Conservation (phyloP, 2,329 filamentous ascomycete species). For the Chalaropsis ovoidea region DNA sequence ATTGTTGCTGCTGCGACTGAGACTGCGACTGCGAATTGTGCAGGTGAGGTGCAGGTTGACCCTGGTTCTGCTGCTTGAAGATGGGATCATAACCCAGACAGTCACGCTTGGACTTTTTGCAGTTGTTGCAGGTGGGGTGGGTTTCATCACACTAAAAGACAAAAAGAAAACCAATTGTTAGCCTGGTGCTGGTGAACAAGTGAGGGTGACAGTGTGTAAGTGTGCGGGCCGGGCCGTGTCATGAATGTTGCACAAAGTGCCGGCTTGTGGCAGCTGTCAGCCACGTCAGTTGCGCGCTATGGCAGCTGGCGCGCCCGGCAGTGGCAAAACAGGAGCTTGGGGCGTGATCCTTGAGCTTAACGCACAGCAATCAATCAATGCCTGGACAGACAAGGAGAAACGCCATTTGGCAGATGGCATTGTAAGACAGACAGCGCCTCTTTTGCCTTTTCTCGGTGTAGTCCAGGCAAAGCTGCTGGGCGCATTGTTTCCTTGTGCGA, state of each 20-base stretch:
- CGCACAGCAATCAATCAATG: slow-evolving; percentile 11
- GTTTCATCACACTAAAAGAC: slow-evolving; percentile 78
- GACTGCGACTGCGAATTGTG: slow-evolving; percentile 18
- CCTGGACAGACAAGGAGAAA: not conserved
- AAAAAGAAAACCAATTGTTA: slow-evolving; percentile 26
- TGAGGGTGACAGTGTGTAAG: not conserved
- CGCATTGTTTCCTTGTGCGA: not conserved
- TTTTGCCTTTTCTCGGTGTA: not conserved
- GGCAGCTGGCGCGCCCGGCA: slow-evolving; percentile 1
- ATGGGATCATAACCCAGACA: slow-evolving; percentile 80
- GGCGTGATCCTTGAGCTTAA: slow-evolving; percentile 9
- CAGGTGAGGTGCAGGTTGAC: slow-evolving; percentile 20
- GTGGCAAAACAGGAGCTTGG: slow-evolving; percentile 2
- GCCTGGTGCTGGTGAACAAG: slow-evolving; percentile 24
- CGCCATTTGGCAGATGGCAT: not conserved
- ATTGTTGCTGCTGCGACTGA: slow-evolving; percentile 16
- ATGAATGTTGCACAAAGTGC: slow-evolving; percentile 1
- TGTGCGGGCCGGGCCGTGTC: slow-evolving; percentile 14
- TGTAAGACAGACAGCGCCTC: not conserved
- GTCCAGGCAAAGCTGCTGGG: not conserved
- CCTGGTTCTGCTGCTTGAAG: slow-evolving; percentile 59
- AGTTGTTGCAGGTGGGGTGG: slow-evolving; percentile 84
- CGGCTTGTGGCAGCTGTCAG: slow-evolving; percentile 18
- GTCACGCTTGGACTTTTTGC: slow-evolving; percentile 78
- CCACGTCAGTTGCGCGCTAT: not conserved